phyloP scores from a whole-genome alignment of 2,329 filamentous ascomycete species.

The Westerdykella aurantiaca region DNA sequence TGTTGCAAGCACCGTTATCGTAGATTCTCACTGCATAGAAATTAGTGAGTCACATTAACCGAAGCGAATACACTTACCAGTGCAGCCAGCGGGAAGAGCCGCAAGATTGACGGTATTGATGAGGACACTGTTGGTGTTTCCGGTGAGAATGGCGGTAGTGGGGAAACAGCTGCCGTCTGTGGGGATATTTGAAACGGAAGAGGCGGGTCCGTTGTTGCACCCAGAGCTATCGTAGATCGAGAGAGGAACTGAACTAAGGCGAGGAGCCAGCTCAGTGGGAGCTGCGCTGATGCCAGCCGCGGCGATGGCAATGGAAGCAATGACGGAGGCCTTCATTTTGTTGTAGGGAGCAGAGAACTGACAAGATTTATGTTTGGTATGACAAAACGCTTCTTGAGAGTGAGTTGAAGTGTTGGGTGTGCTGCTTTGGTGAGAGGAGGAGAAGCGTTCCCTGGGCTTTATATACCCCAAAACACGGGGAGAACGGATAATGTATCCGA shows the following conservation, averaged over 20 bases:
- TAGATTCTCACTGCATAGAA: constrained; percentile 4
- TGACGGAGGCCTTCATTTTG: background rate
- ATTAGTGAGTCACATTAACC: background rate
- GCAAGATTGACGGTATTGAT: constrained; percentile 1
- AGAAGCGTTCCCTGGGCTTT: no score
- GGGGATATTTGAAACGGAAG: constrained; percentile 11
- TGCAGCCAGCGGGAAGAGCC: constrained; percentile 8
- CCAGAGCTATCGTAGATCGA: constrained; percentile 9
- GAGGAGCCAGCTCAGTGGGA: background rate
- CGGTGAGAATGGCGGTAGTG: constrained; percentile 11
- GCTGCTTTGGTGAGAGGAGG: no score
- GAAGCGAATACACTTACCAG: constrained; percentile 5
- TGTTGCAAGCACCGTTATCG: constrained; percentile 5
- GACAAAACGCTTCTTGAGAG: no score
- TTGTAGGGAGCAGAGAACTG: no score
- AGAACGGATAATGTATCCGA: no score
- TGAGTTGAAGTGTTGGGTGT: no score
- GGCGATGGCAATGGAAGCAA: background rate
- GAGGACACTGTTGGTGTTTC: constrained; percentile 9
- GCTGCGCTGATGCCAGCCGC: background rate
- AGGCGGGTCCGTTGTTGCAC: constrained; percentile 8
- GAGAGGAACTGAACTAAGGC: constrained; percentile 11
- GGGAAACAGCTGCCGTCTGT: constrained; percentile 12
- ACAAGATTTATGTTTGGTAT: no score
- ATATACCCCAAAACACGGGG: no score